These are phyloP conservation scores for Filobasidium floriforme DNA, from an alignment of 768 basidiomycete genomes.

Conservation along the genomic window DNA sequence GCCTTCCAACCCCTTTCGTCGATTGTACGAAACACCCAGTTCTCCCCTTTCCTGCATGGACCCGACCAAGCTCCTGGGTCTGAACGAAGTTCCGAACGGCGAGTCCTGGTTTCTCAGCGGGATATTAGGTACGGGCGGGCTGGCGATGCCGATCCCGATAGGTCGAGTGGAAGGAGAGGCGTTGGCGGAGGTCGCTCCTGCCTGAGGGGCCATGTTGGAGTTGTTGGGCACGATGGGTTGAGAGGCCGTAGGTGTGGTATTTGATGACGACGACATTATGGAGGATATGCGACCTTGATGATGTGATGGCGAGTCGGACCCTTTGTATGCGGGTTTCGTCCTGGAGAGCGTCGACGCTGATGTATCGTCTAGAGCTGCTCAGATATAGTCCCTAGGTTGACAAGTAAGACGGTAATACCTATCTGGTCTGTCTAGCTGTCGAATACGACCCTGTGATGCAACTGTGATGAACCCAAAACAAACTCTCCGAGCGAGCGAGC, in stretches of 20 bases:
- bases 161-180: slow-evolving; percentile 14
- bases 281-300: not conserved
- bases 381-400: no score
- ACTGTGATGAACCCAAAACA: no score
- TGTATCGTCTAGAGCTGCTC: not conserved
- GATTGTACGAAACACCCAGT: not conserved
- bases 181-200: not conserved
- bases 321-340: no score
- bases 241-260: not conserved
- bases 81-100: slow-evolving; percentile 17
- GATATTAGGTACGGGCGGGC: slow-evolving; percentile 28
- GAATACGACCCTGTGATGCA: no score
- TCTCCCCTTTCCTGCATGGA: slow-evolving; percentile 5
- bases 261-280: slow-evolving; percentile 2
- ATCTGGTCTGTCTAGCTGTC: no score
- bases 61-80: slow-evolving; percentile 1
- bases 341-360: not conserved
- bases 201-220: not conserved
- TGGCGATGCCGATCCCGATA: slow-evolving; percentile 12
- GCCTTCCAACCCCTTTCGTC: slow-evolving; percentile 15
- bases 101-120: slow-evolving; percentile 23
- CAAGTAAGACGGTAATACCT: no score
- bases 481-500: no score
- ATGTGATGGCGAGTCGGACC: not conserved
- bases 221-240: not conserved